Base-by-base conservation (phyloP, 352 stramenopile genomes). In the Blastocystis sp. region DNA sequence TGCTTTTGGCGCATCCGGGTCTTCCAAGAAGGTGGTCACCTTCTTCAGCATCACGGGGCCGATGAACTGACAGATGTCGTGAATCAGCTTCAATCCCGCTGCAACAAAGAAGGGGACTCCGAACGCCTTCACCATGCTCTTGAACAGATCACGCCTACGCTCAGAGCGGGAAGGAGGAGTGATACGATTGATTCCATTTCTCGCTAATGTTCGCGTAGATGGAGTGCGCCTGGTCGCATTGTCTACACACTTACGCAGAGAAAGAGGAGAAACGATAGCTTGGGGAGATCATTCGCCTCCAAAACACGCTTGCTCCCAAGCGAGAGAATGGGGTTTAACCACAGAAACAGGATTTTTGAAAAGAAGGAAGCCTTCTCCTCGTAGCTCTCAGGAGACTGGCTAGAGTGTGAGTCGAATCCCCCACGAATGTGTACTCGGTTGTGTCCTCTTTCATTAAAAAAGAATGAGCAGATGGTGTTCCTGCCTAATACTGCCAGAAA, bases 61-160 rank as follows among this genome's bases (percentile, higher is more conserved):
- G 1, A 98, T 93, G 89, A 98, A 98, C 31, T 96, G 92, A 62
- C 94, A 93, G 1, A 91, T 92, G 91, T 98, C 96, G 80, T 98
- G 96, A 29, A 94, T 79, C 10, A 98, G 79, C 92, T 98, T 98
- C 55, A 97, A 94, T n/a, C 94, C 41, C 0, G 93, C 95, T 0
- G 95, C 95, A 6, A 94, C 29, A 37, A 96, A 93, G 92, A 97
- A 98, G 81, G 97, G 95, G 55, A 91, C 91, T 19, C 96, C 94
- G 91, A 97, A 98, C 65, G 90, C 70, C 59, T 62, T 55, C 59
- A 35, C 41, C 78, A 66, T 65, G 45, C 45, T 91, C 9, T 45
- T 90, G 62, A 88, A 88, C 19, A 88, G 37, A 45, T 59, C 90
- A 65, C 26, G 69, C n/a, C 59, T 90, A 63, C 31, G 16, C 21